Conservation (phyloP, 2,329 filamentous ascomycete genomes). For the Alternaria brassicicola region DNA sequence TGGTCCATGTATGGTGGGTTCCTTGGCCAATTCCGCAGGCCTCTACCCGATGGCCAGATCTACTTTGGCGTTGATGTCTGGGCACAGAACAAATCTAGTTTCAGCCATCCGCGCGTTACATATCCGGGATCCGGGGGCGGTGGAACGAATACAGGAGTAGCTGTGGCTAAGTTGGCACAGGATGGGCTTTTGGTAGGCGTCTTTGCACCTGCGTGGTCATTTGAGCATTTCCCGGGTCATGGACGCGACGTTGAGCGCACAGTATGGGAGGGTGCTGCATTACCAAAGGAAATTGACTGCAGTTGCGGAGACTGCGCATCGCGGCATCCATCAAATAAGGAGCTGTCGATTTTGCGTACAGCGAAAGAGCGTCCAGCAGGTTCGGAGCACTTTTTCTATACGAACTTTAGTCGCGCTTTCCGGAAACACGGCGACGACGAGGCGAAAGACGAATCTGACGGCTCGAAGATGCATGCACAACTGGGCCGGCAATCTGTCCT, state of each 20-base stretch:
- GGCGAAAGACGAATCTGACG: slow-evolving; percentile 21
- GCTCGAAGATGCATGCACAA: slow-evolving; percentile 33
- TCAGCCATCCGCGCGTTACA: slow-evolving; percentile 42
- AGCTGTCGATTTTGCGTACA: slow-evolving; percentile 30
- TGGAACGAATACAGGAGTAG: slow-evolving; percentile 52
- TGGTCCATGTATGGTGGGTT: slow-evolving; percentile 35
- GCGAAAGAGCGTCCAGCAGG: slow-evolving; percentile 43
- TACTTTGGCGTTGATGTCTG: slow-evolving; percentile 56
- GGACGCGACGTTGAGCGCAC: slow-evolving; percentile 36
- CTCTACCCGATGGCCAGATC: slow-evolving; percentile 31
- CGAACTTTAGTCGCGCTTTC: slow-evolving; percentile 47
- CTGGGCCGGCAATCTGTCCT: slow-evolving; percentile 45
- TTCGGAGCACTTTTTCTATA: slow-evolving; percentile 48
- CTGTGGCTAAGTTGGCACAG: slow-evolving; percentile 47
- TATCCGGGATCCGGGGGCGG: slow-evolving; percentile 49
- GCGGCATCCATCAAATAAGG: slow-evolving; percentile 32
- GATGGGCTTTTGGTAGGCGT: slow-evolving; percentile 49
- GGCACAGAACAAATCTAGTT: slow-evolving; percentile 49
- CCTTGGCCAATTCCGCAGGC: too few relatives aligned
- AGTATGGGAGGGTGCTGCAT: slow-evolving; percentile 45
- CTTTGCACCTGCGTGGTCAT: slow-evolving; percentile 56
- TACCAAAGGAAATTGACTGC: slow-evolving; percentile 40
- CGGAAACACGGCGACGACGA: slow-evolving; percentile 20
- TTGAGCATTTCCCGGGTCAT: slow-evolving; percentile 50
- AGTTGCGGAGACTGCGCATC: slow-evolving; percentile 37